These are phyloP conservation scores for Kurtzmaniella quercitrusa DNA, from an alignment of 1,139 yeast genomes.

Conservation along the genomic window DNA sequence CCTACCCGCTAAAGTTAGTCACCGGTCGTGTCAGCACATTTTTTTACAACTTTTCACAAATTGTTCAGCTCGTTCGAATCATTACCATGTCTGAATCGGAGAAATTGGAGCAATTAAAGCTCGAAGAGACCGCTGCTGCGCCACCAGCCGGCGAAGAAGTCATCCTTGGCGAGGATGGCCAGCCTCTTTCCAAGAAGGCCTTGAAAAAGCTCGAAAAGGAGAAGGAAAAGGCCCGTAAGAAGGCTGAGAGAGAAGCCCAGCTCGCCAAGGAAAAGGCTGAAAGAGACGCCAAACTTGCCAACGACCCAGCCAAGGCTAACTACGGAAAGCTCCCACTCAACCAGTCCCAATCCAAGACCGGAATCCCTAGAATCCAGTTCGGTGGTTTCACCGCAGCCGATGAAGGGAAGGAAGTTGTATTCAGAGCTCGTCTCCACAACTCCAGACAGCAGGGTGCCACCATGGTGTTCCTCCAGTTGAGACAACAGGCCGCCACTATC, in stretches of 20 bases:
- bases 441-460: constrained; percentile 96
- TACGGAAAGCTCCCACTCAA: constrained; percentile 88
- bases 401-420: constrained; percentile 74
- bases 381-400: constrained; percentile 53
- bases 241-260: constrained; percentile 89
- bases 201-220: constrained; percentile 92
- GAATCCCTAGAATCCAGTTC: constrained; percentile 55
- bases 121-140: constrained; percentile 17
- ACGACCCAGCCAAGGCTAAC: constrained; percentile 79
- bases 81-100: constrained; percentile 30
- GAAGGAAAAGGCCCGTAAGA: constrained; percentile 86
- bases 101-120: constrained; percentile 29
- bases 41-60: not conserved
- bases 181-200: constrained; percentile 93
- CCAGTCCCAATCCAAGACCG: constrained; percentile 70
- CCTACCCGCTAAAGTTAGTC: too few species aligned
- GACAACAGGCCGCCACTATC: constrained; percentile 81
- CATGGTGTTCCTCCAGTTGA: constrained; percentile 81
- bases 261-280: constrained; percentile 84
- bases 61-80: not conserved
- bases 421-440: constrained; percentile 92
- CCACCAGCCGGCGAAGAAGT: constrained; percentile 23
- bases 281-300: constrained; percentile 60
- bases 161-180: constrained; percentile 77
- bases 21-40: not conserved